Evolutionary conservation across 225 moss, liverwort and hornwort genomes (phyloP).

Genomic region (Pseudisothecium myosuroides): DNA sequence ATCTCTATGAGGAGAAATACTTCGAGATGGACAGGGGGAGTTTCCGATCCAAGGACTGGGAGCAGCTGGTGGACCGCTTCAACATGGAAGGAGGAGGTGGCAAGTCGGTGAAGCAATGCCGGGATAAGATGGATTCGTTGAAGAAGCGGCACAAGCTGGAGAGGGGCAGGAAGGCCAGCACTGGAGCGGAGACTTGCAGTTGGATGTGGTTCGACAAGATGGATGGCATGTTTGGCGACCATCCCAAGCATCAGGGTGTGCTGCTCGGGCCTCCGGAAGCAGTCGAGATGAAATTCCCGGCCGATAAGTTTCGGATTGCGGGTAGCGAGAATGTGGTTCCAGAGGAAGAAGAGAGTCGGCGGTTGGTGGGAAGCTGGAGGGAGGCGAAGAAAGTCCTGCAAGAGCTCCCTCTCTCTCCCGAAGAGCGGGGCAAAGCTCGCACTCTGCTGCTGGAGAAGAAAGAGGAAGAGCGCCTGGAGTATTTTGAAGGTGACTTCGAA

Average conservation of each 20-base stretch:
- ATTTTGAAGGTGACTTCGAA: slow-evolving; percentile 44
- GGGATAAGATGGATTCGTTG: slow-evolving; percentile 48
- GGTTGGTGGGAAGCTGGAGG: slow-evolving; percentile 38
- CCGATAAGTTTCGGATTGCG: slow-evolving; percentile 29
- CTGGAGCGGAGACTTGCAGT: slow-evolving; percentile 40
- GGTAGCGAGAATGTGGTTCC: slow-evolving; percentile 10
- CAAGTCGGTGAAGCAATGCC: slow-evolving; percentile 50
- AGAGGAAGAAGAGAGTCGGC: slow-evolving; percentile 26
- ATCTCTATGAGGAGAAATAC: slow-evolving; percentile 47
- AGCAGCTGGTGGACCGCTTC: slow-evolving; percentile 45
- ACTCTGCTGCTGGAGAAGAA: slow-evolving; percentile 42
- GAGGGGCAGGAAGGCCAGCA: slow-evolving; percentile 41
- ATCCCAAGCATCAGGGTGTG: slow-evolving; percentile 32
- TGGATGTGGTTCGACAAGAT: slow-evolving; percentile 53
- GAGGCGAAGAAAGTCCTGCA: slow-evolving; percentile 48
- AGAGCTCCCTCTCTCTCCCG: slow-evolving; percentile 35
- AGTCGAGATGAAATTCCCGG: slow-evolving; percentile 29
- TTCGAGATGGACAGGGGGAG: slow-evolving; percentile 46
- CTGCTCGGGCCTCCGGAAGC: slow-evolving; percentile 20
- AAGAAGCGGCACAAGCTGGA: slow-evolving; percentile 52
- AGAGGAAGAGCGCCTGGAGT: slow-evolving; percentile 42
- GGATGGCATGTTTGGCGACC: slow-evolving; percentile 48
- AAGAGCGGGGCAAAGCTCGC: slow-evolving; percentile 43
- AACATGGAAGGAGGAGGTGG: slow-evolving; percentile 45
- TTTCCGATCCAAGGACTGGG: slow-evolving; percentile 53